Percentiles rank a stretch among this genome's conserved stretches.
These are phyloP conservation scores for Melaleuca quinquenervia DNA, from an alignment of 345 rosid genomes.

Conservation along the genomic window DNA sequence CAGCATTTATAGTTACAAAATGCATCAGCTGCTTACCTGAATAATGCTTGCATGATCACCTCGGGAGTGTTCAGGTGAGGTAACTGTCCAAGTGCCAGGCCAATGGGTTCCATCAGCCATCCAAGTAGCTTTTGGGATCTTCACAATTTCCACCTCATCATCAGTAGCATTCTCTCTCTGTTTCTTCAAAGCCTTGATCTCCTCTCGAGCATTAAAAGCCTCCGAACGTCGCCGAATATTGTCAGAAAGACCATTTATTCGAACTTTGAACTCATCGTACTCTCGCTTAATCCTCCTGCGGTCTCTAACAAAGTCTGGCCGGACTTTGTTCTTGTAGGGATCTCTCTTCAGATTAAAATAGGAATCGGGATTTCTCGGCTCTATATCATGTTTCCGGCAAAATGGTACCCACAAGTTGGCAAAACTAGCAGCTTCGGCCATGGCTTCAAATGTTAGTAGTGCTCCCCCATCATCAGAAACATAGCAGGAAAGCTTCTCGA, in stretches of 20 bases:
- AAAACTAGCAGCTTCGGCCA: conserved; percentile 90
- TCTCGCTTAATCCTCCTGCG: conserved; percentile 60
- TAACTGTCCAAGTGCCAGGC: conserved; percentile 72
- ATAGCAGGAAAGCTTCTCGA: conserved; percentile 75
- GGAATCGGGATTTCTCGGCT: conserved; percentile 79
- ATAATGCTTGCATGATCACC: conserved; percentile 79
- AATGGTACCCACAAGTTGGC: conserved; percentile 84
- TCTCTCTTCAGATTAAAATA: conserved; percentile 63
- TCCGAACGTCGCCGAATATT: conserved; percentile 66
- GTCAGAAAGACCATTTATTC: conserved; percentile 53
- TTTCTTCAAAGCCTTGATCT: conserved; percentile 53
- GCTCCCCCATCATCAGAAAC: conserved; percentile 85
- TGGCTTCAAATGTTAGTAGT: conserved; percentile 78
- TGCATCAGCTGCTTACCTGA: conserved; percentile 29
- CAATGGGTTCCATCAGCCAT: conserved; percentile 79
- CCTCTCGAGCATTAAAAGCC: conserved; percentile 65
- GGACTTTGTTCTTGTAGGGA: conserved; percentile 67
- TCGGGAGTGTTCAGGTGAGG: conserved; percentile 47
- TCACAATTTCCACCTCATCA: conserved; percentile 42
- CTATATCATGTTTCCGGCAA: conserved; percentile 62
- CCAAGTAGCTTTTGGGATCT: conserved; percentile 76
- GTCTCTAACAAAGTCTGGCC: conserved; percentile 65
- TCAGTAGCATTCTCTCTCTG: conserved; percentile 37
- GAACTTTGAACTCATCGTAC: conserved; percentile 78
- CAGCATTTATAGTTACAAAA: not conserved